A percentile compares a stretch with the other conserved stretches of the same genome.
Conservation (phyloP, 2,329 filamentous ascomycete species). For the Achaetomium macrosporum region DNA sequence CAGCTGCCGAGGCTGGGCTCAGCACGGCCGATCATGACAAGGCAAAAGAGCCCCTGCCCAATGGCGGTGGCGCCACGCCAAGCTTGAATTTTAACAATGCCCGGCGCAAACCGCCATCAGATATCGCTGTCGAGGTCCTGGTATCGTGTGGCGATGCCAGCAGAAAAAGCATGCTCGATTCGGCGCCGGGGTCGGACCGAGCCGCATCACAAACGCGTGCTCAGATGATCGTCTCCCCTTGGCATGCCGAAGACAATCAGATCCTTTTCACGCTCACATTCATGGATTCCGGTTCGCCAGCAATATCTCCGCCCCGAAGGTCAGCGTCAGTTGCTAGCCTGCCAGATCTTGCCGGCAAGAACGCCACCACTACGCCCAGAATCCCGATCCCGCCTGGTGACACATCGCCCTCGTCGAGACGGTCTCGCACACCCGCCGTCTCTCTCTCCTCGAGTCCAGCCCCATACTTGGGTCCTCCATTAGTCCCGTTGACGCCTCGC, state of each 20-base stretch:
- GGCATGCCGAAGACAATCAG: conserved; percentile 60
- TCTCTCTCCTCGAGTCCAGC: conserved; percentile 54
- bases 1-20: conserved; percentile 40
- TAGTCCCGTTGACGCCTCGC: conserved; percentile 46
- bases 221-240: conserved; percentile 72
- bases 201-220: conserved; percentile 48
- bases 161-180: conserved; percentile 34
- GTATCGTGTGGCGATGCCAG: conserved; percentile 47
- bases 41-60: too few relatives aligned
- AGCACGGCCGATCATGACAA: conserved; percentile 9
- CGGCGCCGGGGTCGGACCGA: conserved; percentile 22
- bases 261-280: conserved; percentile 72
- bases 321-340: neutral
- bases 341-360: neutral
- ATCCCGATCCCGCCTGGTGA: neutral
- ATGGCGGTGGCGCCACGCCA: too few relatives aligned
- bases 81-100: neutral
- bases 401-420: neutral
- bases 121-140: conserved; percentile 63
- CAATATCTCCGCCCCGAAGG: conserved; percentile 24
- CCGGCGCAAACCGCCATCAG: conserved; percentile 20
- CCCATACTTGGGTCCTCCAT: conserved; percentile 61
- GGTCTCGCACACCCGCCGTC: conserved; percentile 34
- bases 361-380: neutral
- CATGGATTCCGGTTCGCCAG: conserved; percentile 47